These are phyloP conservation scores for Pezicula carpinea DNA, from an alignment of 2,329 filamentous ascomycete genomes.

Conservation along the genomic window DNA sequence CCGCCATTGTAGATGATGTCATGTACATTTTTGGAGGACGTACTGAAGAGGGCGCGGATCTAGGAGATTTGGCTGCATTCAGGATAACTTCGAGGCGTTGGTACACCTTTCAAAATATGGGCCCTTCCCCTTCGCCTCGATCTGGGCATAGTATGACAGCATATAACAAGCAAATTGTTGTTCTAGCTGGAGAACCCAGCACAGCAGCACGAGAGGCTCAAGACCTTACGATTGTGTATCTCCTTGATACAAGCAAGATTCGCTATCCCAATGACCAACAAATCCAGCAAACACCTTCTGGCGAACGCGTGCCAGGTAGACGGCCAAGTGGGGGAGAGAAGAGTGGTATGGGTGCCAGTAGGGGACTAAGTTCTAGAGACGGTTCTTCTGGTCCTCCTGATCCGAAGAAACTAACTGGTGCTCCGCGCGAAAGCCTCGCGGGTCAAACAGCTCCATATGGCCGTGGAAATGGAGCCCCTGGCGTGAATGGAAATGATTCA, in stretches of 20 bases:
- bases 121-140: conserved; percentile 84
- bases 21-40: conserved; percentile 99
- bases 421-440: conserved; percentile 37
- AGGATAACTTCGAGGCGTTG: conserved; percentile 79
- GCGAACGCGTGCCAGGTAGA: conserved; percentile 33
- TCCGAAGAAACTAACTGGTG: conserved; percentile 41
- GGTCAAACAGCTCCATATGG: conserved; percentile 30
- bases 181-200: conserved; percentile 91
- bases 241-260: conserved; percentile 93
- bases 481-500: conserved; percentile 33
- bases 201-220: conserved; percentile 74
- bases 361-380: conserved; percentile 24
- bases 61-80: conserved; percentile 89
- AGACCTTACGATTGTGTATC: conserved; percentile 84
- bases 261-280: conserved; percentile 79
- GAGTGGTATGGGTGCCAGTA: conserved; percentile 17
- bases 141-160: conserved; percentile 98
- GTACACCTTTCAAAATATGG: conserved; percentile 99
- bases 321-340: conserved; percentile 40
- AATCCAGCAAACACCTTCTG: conserved; percentile 31
- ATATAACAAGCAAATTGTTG: conserved; percentile 85
- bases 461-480: conserved; percentile 26
- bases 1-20: conserved; percentile 89
- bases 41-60: conserved; percentile 85
- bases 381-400: conserved; percentile 31